Evolutionary conservation across 306 rosid genomes (phyloP), one percentile per base, ranked within the genome.

Genomic region (Vicia sativa): DNA sequence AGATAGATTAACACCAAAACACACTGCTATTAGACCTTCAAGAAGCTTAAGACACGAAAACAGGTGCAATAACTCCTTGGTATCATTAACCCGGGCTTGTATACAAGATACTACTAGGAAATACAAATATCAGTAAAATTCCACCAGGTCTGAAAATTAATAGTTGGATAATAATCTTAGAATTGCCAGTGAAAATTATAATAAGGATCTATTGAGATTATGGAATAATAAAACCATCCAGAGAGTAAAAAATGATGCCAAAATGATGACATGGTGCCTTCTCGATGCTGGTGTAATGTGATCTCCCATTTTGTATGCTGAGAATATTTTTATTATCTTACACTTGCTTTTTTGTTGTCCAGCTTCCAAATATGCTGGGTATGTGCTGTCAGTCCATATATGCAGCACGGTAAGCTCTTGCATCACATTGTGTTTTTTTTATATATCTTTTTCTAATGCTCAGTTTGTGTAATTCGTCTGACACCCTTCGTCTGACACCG

Each of bases 341-440:
- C 25, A 45, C 65, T 50, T 34, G 11, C 35, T 19, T 48, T n/a
- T 68, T 73, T 71, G 34, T 38, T 68, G 56, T 68, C 53, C 97
- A 93, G 99, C 99, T 77, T 93, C 99, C 55, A 93, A 93, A 76
- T 93, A 88, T 73, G 97, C 99, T 4, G 99, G 99, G 42, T 93
- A 93, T 67, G 87, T 93, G 62, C 81, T 78, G 74, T 85, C 99
- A 35, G 95, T 90, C 84, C 82, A 93, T 79, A 78, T 93, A 73
- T 78, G 96, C 80, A 90, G 97, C 90, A 88, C 99, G 83, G 99
- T 93, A 76, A 85, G 83, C 78, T 66, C 77, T 21, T 37, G 13
- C 58, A 14, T 78, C 58, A 44, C 42, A 2, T 23, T 73, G 60
- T 71, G 53, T 16, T 37, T 37, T 70, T 9, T 31, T 5, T 7